Conservation (phyloP, 495 filamentous ascomycete species). For the Trichoderma parareesei region DNA sequence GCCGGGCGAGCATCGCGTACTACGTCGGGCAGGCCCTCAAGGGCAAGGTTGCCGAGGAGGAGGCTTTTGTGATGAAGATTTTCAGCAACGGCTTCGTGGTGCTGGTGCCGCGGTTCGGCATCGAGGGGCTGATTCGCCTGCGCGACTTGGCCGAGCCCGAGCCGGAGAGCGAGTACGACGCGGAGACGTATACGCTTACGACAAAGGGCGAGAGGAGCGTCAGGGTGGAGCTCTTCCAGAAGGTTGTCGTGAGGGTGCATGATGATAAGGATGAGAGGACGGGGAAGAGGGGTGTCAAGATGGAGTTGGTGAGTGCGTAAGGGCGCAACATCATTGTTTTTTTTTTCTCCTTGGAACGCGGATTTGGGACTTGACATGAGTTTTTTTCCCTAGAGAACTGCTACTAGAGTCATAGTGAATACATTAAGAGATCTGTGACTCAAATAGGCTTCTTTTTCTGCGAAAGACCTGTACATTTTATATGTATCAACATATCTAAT, state of each 20-base stretch:
- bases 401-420: slow-evolving; percentile 5
- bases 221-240: slow-evolving; percentile 76
- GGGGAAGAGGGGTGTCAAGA: slow-evolving; percentile 81
- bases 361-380: no score
- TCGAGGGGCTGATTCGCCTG: slow-evolving; percentile 82
- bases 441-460: not conserved
- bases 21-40: slow-evolving; percentile 95
- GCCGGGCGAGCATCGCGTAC: slow-evolving; percentile 86
- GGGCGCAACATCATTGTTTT: not conserved
- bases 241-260: slow-evolving; percentile 76
- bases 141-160: slow-evolving; percentile 71
- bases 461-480: not conserved
- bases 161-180: slow-evolving; percentile 71
- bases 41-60: slow-evolving; percentile 71
- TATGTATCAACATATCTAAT: not conserved
- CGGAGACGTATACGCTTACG: slow-evolving; percentile 68
- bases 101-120: slow-evolving; percentile 89
- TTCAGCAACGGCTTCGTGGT: slow-evolving; percentile 96
- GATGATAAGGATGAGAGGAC: slow-evolving; percentile 89
- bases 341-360: no score
- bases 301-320: slow-evolving; percentile 46
- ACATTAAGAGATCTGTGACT: not conserved
- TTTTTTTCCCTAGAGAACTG: not conserved
- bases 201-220: slow-evolving; percentile 46
- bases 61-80: slow-evolving; percentile 92